These are phyloP conservation scores for Epichloe sibirici DNA, from an alignment of 2,329 filamentous ascomycete genomes.

Conservation along the genomic window DNA sequence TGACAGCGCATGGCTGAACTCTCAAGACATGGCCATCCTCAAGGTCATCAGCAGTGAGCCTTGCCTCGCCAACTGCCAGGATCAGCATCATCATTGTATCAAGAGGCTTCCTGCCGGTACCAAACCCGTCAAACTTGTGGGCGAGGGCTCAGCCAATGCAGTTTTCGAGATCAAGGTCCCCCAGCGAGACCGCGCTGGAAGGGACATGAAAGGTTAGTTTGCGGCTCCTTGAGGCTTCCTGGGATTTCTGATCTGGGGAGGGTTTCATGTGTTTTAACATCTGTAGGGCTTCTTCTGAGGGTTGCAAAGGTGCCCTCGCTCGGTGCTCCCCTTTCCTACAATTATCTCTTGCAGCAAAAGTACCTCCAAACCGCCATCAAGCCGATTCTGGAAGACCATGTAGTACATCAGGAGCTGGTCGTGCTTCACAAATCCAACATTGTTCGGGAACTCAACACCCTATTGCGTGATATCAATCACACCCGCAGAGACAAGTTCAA, in stretches of 20 bases:
- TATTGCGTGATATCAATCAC: constrained; percentile 37
- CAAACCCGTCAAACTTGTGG: constrained; percentile 30
- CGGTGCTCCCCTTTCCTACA: constrained; percentile 20
- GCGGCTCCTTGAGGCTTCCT: not conserved
- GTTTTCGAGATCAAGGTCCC: constrained; percentile 50
- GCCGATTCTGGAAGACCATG: constrained; percentile 22
- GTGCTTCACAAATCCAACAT: constrained; percentile 23
- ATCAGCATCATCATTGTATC: constrained; percentile 9
- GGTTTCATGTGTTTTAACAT: not conserved
- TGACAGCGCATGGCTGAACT: constrained; percentile 12
- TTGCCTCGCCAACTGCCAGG: constrained; percentile 2
- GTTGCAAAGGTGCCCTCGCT: constrained; percentile 25
- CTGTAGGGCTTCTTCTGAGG: constrained; percentile 23
- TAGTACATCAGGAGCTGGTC: constrained; percentile 26
- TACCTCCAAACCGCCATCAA: constrained; percentile 23
- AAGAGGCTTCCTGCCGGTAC: constrained; percentile 23
- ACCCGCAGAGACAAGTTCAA: constrained; percentile 32
- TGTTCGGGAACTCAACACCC: constrained; percentile 36
- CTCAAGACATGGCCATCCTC: constrained; percentile 13
- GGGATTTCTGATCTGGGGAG: not conserved
- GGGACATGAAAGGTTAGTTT: constrained; percentile 23
- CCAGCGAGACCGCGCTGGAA: constrained; percentile 17
- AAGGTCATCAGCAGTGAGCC: constrained; percentile 8
- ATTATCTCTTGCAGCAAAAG: constrained; percentile 26
- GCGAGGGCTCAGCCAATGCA: constrained; percentile 66